Conservation (phyloP, 2,329 filamentous ascomycete species). For the Diaporthe ampelina region DNA sequence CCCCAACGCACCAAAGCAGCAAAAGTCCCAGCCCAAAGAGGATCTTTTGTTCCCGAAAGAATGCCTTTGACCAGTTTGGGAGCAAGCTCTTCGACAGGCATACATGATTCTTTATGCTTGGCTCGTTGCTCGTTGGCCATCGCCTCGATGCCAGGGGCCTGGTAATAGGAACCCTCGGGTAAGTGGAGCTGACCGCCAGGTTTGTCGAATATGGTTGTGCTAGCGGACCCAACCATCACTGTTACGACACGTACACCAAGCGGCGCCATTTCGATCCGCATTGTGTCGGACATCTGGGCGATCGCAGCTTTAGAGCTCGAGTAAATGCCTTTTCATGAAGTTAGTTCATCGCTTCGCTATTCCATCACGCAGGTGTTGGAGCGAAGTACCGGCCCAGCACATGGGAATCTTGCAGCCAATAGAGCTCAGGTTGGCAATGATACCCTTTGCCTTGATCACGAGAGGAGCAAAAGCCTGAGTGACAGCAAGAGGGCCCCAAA, state of each 20-base stretch:
- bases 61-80: slow-evolving; percentile 25
- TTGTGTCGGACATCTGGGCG: not conserved
- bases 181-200: slow-evolving; percentile 22
- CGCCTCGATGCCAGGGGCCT: not conserved
- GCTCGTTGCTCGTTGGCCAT: slow-evolving; percentile 23
- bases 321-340: not conserved
- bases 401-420: slow-evolving; percentile 9
- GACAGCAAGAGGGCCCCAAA: too few species aligned
- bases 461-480: slow-evolving; percentile 31
- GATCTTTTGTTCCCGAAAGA: slow-evolving; percentile 7
- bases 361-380: not conserved
- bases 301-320: slow-evolving; percentile 16
- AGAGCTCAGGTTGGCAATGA: slow-evolving; percentile 34
- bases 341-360: not conserved
- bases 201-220: slow-evolving; percentile 32
- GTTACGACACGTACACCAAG: not conserved
- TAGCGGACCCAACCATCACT: not conserved
- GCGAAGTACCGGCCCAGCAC: slow-evolving; percentile 22
- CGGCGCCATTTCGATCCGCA: slow-evolving; percentile 8
- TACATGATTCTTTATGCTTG: slow-evolving; percentile 16
- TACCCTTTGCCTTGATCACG: slow-evolving; percentile 20
- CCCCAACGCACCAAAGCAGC: slow-evolving; percentile 25
- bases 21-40: slow-evolving; percentile 26
- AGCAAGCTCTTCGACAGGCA: slow-evolving; percentile 31
- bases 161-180: slow-evolving; percentile 25